Evolutionary conservation across 306 rosid species (phyloP).

Genomic region (Trifolium dubium): DNA sequence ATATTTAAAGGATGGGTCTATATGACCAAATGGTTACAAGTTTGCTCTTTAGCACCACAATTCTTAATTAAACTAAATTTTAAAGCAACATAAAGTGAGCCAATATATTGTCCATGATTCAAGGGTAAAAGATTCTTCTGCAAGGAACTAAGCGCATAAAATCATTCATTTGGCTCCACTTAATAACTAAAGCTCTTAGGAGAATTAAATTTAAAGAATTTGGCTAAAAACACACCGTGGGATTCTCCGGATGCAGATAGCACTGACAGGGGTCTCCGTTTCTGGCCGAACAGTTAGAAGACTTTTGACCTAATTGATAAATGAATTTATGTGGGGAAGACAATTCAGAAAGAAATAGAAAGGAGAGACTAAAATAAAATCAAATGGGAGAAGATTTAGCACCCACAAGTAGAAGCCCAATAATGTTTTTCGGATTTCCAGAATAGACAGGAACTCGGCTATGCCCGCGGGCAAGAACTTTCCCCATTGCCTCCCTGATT

Average conservation of each 20-base stretch:
- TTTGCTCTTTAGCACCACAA: no score
- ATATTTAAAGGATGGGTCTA: no score
- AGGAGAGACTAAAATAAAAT: background rate
- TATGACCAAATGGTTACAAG: no score
- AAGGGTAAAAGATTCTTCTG: conserved; percentile 25
- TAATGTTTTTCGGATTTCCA: conserved; percentile 86
- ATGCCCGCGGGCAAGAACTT: conserved; percentile 95
- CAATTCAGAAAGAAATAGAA: conserved; percentile 14
- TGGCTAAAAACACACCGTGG: conserved; percentile 70
- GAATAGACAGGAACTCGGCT: conserved; percentile 98
- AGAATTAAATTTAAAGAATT: background rate
- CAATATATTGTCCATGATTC: background rate
- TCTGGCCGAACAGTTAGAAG: conserved; percentile 98
- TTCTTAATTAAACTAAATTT: no score
- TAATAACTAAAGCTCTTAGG: conserved; percentile 12
- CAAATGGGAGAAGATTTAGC: conserved; percentile 22
- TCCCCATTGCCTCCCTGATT: conserved; percentile 98
- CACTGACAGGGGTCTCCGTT: conserved; percentile 94
- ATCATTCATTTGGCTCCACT: background rate
- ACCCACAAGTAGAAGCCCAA: conserved; percentile 90
- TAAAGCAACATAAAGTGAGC: no score
- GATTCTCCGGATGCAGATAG: conserved; percentile 90
- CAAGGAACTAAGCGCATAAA: background rate
- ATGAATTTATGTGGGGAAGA: conserved; percentile 27
- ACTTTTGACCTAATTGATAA: conserved; percentile 76